Percentiles rank a stretch among this genome's conserved stretches.
Conservation (phyloP, 805 yeast genomes). For the Candida odintsovae region DNA sequence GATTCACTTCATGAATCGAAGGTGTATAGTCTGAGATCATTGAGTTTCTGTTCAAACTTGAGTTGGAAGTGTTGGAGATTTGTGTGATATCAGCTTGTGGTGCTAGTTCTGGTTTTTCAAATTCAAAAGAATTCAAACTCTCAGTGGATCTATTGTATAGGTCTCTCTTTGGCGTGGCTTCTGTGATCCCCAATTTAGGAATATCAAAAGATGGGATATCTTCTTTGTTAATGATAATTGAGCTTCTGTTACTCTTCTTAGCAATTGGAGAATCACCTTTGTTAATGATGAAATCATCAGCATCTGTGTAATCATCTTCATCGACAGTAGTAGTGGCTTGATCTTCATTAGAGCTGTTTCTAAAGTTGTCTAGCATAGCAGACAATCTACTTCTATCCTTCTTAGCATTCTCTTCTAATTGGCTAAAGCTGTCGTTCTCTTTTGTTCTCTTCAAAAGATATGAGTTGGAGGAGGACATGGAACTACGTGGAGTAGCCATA, state of each 20-base stretch:
- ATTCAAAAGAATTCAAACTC: background rate
- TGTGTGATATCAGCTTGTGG: background rate
- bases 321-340: background rate
- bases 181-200: background rate
- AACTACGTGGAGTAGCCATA: background rate
- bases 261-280: background rate
- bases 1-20: slow-evolving; percentile 22
- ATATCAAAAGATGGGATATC: background rate
- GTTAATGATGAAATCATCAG: slow-evolving; percentile 11
- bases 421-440: background rate
- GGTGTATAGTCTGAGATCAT: slow-evolving; percentile 23
- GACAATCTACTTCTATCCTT: slow-evolving; percentile 6
- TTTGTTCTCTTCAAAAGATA: slow-evolving; percentile 3
- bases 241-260: background rate
- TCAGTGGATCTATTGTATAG: background rate
- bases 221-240: background rate
- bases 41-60: slow-evolving; percentile 14
- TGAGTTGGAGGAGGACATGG: slow-evolving; percentile 3
- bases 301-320: slow-evolving; percentile 7
- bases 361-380: slow-evolving; percentile 3
- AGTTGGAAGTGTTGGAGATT: background rate
- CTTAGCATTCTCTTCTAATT: slow-evolving; percentile 1
- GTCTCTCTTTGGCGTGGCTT: background rate
- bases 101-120: background rate
- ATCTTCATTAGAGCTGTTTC: background rate